phyloP scores from a whole-genome alignment of 805 yeast genomes.

The Komagataella phaffii region DNA sequence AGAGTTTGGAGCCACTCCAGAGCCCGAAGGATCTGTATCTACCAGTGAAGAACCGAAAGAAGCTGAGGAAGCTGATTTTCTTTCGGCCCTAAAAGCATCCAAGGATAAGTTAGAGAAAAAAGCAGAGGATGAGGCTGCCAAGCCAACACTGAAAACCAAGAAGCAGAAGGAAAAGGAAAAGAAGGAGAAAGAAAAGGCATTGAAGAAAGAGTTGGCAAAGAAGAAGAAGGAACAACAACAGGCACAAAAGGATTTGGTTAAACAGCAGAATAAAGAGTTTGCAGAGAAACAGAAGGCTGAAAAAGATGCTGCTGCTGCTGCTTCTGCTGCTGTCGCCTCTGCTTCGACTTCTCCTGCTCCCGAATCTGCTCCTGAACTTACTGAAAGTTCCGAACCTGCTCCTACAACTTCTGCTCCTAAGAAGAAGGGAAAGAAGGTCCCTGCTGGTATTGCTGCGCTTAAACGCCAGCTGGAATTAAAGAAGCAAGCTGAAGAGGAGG shows the following conservation, averaged over 20 bases:
- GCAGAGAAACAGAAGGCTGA: slow-evolving; percentile 16
- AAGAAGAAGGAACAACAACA: slow-evolving; percentile 48
- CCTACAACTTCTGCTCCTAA: slow-evolving; percentile 15
- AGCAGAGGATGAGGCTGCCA: slow-evolving; percentile 4
- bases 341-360: slow-evolving; percentile 16
- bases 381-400: slow-evolving; percentile 23
- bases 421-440: slow-evolving; percentile 63
- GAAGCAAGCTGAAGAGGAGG: slow-evolving; percentile 81
- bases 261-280: slow-evolving; percentile 25
- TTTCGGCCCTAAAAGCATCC: slow-evolving; percentile 71
- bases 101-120: slow-evolving; percentile 35
- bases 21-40: slow-evolving; percentile 14
- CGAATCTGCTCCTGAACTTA: slow-evolving; percentile 10
- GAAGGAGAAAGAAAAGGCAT: slow-evolving; percentile 83
- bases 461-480: slow-evolving; percentile 80
- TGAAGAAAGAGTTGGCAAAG: slow-evolving; percentile 82
- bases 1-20: slow-evolving; percentile 31
- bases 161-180: slow-evolving; percentile 92
- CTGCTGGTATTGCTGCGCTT: slow-evolving; percentile 86
- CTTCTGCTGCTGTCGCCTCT: slow-evolving; percentile 14
- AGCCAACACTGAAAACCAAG: slow-evolving; percentile 58
- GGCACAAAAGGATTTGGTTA: slow-evolving; percentile 7
- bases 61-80: slow-evolving; percentile 41
- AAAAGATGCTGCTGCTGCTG: slow-evolving; percentile 21
- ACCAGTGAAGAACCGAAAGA: slow-evolving; percentile 13